phyloP scores from a whole-genome alignment of 2,329 filamentous ascomycete genomes.

The Cladophialophora carrionii region DNA sequence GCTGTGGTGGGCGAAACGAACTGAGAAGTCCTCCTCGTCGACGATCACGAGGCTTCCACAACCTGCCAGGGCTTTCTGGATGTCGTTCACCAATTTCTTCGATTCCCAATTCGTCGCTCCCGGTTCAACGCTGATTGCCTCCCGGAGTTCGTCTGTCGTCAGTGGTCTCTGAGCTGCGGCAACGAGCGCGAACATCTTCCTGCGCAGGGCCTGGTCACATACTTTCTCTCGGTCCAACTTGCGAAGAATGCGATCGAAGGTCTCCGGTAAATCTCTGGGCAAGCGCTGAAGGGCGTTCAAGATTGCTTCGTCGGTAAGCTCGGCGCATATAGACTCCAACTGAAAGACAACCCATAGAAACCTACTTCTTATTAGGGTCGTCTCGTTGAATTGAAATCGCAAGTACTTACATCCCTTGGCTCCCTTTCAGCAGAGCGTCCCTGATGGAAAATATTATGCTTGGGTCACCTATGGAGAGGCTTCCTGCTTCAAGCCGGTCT shows the following conservation, averaged over 20 bases:
- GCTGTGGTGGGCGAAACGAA: conserved; percentile 28
- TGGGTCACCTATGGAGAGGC: conserved; percentile 26
- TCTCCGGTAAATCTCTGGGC: conserved; percentile 22
- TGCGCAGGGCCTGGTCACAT: conserved; percentile 5
- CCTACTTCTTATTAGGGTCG: conserved; percentile 14
- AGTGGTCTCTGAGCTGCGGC: conserved; percentile 22
- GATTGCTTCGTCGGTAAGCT: conserved; percentile 32
- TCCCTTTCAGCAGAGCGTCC: conserved; percentile 24
- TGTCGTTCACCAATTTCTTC: conserved; percentile 32
- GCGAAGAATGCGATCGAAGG: conserved; percentile 20
- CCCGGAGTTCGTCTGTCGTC: conserved; percentile 23
- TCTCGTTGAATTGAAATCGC: neutral
- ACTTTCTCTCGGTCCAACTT: conserved; percentile 1
- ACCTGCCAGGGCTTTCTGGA: conserved; percentile 18
- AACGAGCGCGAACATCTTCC: conserved; percentile 21
- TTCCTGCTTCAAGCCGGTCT: conserved; percentile 18
- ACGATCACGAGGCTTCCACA: conserved; percentile 31
- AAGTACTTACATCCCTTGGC: conserved; percentile 35
- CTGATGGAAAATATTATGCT: conserved; percentile 27
- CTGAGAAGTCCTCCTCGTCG: conserved; percentile 34
- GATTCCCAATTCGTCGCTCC: conserved; percentile 19
- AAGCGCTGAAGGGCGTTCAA: conserved; percentile 27
- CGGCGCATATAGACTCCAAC: conserved; percentile 34
- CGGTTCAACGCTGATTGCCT: conserved; percentile 19
- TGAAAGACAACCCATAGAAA: conserved; percentile 36